Evolutionary conservation across 805 yeast species (phyloP).

Genomic region (Scheffersomyces lignosus): DNA sequence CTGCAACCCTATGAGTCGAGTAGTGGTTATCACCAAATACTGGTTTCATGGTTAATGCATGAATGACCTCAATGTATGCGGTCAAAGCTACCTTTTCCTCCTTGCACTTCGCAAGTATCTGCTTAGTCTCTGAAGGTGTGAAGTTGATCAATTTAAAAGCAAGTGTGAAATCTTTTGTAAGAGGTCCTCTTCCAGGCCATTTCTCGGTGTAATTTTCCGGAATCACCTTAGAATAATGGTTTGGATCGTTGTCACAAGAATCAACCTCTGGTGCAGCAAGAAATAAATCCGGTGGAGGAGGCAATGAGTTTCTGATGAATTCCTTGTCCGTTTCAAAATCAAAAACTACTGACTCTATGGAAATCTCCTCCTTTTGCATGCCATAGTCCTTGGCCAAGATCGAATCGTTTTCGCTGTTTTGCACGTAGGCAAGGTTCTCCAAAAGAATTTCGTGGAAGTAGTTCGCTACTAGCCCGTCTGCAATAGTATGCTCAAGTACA

Average conservation of each 20-base stretch:
- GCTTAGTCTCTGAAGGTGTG: constrained; percentile 20
- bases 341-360: constrained; percentile 18
- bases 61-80: constrained; percentile 25
- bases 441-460: constrained; percentile 36
- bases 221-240: constrained; percentile 18
- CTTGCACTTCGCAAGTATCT: constrained; percentile 28
- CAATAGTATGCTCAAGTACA: constrained; percentile 37
- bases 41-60: constrained; percentile 28
- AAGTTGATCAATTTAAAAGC: constrained; percentile 30
- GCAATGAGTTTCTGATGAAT: constrained; percentile 26
- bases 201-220: constrained; percentile 19
- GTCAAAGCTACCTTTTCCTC: constrained; percentile 32
- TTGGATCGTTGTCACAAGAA: constrained; percentile 23
- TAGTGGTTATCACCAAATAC: constrained; percentile 25
- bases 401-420: constrained; percentile 3
- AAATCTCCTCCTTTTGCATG: neutral
- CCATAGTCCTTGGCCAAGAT: constrained; percentile 12
- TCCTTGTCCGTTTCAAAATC: constrained; percentile 18
- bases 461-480: constrained; percentile 39
- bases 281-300: constrained; percentile 35
- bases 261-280: constrained; percentile 27
- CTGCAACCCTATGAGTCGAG: constrained; percentile 27
- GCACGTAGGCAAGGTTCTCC: constrained; percentile 23
- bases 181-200: constrained; percentile 35
- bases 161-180: constrained; percentile 12